A percentile compares a stretch with the other conserved stretches of the same genome.
Conservation (phyloP, 2,329 filamentous ascomycete genomes). For the Aspergillus sp. region DNA sequence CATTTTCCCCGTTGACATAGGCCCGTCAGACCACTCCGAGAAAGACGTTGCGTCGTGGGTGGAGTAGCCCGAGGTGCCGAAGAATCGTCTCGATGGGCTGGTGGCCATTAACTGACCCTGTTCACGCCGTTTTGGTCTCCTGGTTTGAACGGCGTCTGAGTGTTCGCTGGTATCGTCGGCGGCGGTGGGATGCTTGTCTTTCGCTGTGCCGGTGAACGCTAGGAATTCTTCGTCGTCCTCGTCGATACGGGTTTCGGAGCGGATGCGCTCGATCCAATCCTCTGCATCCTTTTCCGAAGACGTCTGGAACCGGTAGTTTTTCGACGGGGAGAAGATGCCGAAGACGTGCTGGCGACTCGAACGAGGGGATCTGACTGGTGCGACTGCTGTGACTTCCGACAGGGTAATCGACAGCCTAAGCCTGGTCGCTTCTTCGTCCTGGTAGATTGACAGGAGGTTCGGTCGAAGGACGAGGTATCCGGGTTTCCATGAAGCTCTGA, state of each 20-base stretch:
- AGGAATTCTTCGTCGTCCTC: constrained; percentile 81
- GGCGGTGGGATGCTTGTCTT: constrained; percentile 21
- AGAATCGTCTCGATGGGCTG: constrained; percentile 18
- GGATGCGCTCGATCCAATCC: constrained; percentile 77
- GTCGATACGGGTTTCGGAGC: constrained; percentile 70
- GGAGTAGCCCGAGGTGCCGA: constrained; percentile 47
- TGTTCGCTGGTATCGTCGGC: constrained; percentile 34
- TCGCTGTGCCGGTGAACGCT: constrained; percentile 17
- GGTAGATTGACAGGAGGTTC: constrained; percentile 85
- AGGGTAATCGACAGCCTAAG: constrained; percentile 80
- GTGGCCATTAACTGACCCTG: constrained; percentile 19
- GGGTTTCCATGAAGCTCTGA: constrained; percentile 72
- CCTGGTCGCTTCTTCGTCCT: constrained; percentile 79
- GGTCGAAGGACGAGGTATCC: constrained; percentile 84
- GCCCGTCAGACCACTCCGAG: constrained; percentile 72
- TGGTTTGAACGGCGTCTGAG: constrained; percentile 30
- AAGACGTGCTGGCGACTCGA: constrained; percentile 81
- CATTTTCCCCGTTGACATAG: constrained; percentile 18
- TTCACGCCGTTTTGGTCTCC: constrained; percentile 28
- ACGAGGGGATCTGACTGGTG: constrained; percentile 79
- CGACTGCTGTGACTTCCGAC: constrained; percentile 82
- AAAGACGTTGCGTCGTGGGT: constrained; percentile 63
- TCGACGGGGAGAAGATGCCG: constrained; percentile 80
- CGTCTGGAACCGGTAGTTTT: constrained; percentile 86
- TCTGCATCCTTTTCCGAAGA: constrained; percentile 62